Conservation (phyloP, 2,329 filamentous ascomycete genomes). For the Amesomyces nigricolor region DNA sequence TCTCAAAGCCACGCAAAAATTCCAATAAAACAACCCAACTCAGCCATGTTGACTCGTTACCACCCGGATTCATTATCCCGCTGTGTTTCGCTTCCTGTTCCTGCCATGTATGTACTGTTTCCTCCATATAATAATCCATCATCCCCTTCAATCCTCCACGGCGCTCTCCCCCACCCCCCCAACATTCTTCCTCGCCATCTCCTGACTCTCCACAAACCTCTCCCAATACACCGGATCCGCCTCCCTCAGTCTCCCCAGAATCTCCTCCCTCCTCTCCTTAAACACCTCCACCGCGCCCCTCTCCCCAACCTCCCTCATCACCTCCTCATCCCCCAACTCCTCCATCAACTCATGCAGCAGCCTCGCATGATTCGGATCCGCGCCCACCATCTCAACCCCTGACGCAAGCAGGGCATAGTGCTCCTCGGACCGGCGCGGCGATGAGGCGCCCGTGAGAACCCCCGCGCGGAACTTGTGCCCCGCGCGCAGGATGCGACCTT, state of each 20-base stretch:
- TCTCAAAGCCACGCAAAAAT: too few species aligned
- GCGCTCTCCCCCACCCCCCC: neutral
- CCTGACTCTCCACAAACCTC: slow-evolving; percentile 55
- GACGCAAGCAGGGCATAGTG: slow-evolving; percentile 45
- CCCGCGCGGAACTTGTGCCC: slow-evolving; percentile 53
- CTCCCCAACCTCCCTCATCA: slow-evolving; percentile 47
- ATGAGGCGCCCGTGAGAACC: slow-evolving; percentile 35
- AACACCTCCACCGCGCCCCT: slow-evolving; percentile 59
- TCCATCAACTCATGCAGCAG: slow-evolving; percentile 59
- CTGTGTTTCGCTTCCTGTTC: too few species aligned
- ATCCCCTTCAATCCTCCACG: slow-evolving; percentile 28
- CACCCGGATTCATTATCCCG: too few species aligned
- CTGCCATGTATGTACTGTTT: too few species aligned
- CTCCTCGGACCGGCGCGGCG: slow-evolving; percentile 38
- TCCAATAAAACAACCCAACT: too few species aligned
- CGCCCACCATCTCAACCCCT: slow-evolving; percentile 44
- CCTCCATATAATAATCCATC: slow-evolving; percentile 26
- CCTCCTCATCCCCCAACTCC: slow-evolving; percentile 54
- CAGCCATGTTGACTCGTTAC: too few species aligned
- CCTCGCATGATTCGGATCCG: slow-evolving; percentile 45
- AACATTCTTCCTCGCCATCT: slow-evolving; percentile 53
- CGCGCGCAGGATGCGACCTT: slow-evolving; percentile 50
- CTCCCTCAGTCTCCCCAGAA: slow-evolving; percentile 47
- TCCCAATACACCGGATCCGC: slow-evolving; percentile 63
- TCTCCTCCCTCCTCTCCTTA: slow-evolving; percentile 49